Evolutionary conservation across 495 filamentous ascomycete species (phyloP), one percentile per base, ranked within the genome.

Genomic region (Penicillium samsonianum): DNA sequence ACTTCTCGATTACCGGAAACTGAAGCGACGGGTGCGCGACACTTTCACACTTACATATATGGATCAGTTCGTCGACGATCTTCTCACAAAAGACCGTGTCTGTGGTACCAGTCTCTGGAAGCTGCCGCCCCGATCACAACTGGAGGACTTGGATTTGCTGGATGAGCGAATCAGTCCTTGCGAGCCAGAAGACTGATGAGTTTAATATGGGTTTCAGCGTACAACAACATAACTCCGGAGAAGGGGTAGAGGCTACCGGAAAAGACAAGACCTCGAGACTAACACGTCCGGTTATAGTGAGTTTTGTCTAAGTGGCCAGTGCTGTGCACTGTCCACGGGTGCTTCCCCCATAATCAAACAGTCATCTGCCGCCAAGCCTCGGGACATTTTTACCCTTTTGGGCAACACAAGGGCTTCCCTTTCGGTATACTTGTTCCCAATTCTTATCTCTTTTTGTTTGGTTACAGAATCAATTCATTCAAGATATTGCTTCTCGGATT

Each of bases 101-200:
- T 98, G 92, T 62, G 92, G 86, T 44, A 97, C 96, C 10, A 95
- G 87, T 67, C 67, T 99, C 55, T 95, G 91, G 87, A 95, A 96
- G 78, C 79, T 99, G 75, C 89, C 92, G 10, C 85, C 83, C 53
- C 79, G 94, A 64, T 82, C 87, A 57, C 80, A 90, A 53, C 67
- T 99, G 69, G 95, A 99, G 79, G 94, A 99, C 74, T 68, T 92
- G 65, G 94, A 94, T 48, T 60, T 92, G 63, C 65, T 99, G 66
- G 95, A 98, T 61, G 85, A 89, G 60, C 83, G 94, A 55, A 81
- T 89, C 23, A 97, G 93, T 76, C 87, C 45, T 2, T 31, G 28
- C 31, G 45, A 48, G n/a, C 45, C 26, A 20, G 45, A 48, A 20
- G 45, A 28, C 26, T 48, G 25, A 47, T 47, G 28, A 31, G 9